Evolutionary conservation across 139 green algal genomes (phyloP), one percentile per base, ranked within the genome.

Genomic region (Volvox reticuliferus): DNA sequence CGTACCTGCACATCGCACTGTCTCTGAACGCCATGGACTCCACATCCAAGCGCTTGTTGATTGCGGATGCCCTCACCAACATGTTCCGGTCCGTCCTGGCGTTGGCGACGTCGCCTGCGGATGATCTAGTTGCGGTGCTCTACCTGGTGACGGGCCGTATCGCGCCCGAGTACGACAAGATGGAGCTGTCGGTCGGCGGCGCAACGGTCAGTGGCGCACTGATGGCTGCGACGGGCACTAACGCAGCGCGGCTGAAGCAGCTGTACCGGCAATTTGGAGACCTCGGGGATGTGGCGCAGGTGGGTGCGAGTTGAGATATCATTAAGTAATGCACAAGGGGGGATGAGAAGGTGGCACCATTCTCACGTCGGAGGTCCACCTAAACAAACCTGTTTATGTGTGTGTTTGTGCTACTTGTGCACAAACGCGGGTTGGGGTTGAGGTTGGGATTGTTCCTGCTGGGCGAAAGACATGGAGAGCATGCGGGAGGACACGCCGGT

Each of bases 1-100:
- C 98, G 0, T 99, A 99, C 90, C 85, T 97, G 36, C 95, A 98
- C 81, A 81, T 99, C 17, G 94, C 97, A 12, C 84, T 94, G 14
- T 91, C 94, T 0, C 95, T 99, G 65, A 91, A 92, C 16, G 93
- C 95, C 18, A 91, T 97, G 80, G 95, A 97, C 28, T 79, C 86
- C 83, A 98, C 97, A 67, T 97, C 91, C 44, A 98, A 96, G 89
- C 94, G 97, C 12, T 87, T 98, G 62, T 79, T 68, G 55, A 98
- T 97, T 24, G 22, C 86, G 79, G 88, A 93, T 24, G 93, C 50
- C 5, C 83, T 94, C 17, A 94, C 85, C 62, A 94, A 93, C 87
- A 89, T 94, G 80, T 93, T 94, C 75, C 79, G 82, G 1, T 62
- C 85, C 13, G 20, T 94, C 14, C 69, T 94, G 86, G 75, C 67